Base-by-base conservation (phyloP, 2,329 filamentous ascomycete species). In the Fusarium beomiforme region DNA sequence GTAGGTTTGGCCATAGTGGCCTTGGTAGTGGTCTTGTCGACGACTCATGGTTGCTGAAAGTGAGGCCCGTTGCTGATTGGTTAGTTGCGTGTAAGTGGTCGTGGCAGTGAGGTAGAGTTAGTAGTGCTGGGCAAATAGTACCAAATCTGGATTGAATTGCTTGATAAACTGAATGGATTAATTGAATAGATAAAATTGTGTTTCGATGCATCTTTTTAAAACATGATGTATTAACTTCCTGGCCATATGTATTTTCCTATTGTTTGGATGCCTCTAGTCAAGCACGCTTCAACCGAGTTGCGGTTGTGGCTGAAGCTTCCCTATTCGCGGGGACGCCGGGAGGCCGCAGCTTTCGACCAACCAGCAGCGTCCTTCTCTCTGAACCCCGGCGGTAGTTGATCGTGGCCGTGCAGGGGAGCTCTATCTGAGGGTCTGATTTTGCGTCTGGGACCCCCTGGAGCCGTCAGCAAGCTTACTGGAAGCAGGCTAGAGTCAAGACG, bases 271-370 rank as follows among this genome's bases (percentile, higher is more conserved):
- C 73, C 73, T 74, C 73, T 66, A 37, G 36, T 24, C 49, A 55
- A 36, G 34, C 56, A 55, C 67, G 65, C 70, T 75, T 59, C 41
- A 53, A 59, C 64, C 34, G 50, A 71, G 49, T 54, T 63, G 44
- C 43, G 57, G 47, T 49, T 69, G 75, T 76, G 75, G 75, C 75
- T 76, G 73, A 57, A 74, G 72, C 69, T 59, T 51, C 59, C 64
- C 49, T 65, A 59, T 64, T 68, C 67, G 71, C 73, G 75, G 75
- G 56, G 71, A 59, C 44, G 62, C 73, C 73, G 74, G 74, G 74
- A 76, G 74, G 74, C 74, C 72, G 65, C 75, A 53, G 33, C 43
- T 50, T 42, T 41, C 39, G n/a, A 36, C 73, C 64, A 76, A 75
- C 76, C 55, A 74, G 16, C 21, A 10, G 8, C 8, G 24, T 24